Base-by-base conservation (phyloP, 1,139 yeast species). In the Kurtzmaniella quercitrusa region DNA sequence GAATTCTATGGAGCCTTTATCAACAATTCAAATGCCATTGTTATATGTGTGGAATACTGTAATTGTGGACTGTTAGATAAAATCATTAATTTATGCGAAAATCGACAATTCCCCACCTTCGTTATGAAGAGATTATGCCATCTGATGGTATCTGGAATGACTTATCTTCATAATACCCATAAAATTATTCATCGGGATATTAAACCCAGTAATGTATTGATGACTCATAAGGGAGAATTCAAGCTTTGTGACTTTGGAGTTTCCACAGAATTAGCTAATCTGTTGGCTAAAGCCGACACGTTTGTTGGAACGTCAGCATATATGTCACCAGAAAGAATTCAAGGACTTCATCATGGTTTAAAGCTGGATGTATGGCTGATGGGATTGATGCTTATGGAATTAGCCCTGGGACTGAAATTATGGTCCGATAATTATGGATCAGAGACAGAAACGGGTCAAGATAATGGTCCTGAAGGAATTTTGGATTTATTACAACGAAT, bases 271-370 rank as follows among this genome's bases (percentile, higher is more conserved):
- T 73, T 93, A 47, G 87, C 89, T 46, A 90, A 91, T 60, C 90
- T 97, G 0, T 77, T 93, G 48, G 77, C 77, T 19, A 66, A 71
- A 70, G 98, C 97, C 0, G 96, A 93, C 54, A 93, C 98, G 0
- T 93, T 93, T 71, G 98, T 93, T 10, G 98, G 98, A 1, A 93
- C 98, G 1, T 89, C 96, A 1, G 89, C 95, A 1, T 93, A 93
- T 59, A 93, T 93, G 98, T 89, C 96, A 1, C 98, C 98, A 0
- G 98, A 93, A 58, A 77, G 98, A 50, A 93, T 93, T 45, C 96
- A 89, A 64, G 98, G 98, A 11, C 88, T 89, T 41, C 84, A 84
- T 14, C 93, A 93, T 63, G 86, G 96, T 7, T 86, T 91, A 19
- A 90, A 91, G 55, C 91, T 96, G 29, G 98, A 93, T 60, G 93